phyloP scores from a whole-genome alignment of 179 eudicot species.

The Camellia oleifera region DNA sequence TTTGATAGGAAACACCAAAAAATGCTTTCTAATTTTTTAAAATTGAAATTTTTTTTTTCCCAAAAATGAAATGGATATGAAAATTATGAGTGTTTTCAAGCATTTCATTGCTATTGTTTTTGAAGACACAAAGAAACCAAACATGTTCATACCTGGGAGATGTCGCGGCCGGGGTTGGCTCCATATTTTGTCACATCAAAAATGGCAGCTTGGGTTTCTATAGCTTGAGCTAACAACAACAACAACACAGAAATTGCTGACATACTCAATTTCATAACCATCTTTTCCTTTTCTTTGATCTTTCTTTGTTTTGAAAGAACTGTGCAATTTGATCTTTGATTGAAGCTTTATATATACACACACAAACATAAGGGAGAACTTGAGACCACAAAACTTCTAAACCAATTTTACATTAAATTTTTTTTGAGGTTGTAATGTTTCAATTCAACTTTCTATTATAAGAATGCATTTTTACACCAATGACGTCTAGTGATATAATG shows the following conservation, averaged over 20 bases:
- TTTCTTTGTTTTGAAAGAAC: neutral
- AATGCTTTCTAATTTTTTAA: no score
- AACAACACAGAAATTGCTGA: neutral
- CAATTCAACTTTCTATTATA: neutral
- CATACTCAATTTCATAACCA: neutral
- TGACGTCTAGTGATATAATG: neutral
- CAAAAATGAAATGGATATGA: no score
- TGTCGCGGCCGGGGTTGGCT: neutral
- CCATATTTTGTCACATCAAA: constrained; percentile 14
- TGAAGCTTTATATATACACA: neutral
- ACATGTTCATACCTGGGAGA: constrained; percentile 2
- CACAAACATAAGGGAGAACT: neutral
- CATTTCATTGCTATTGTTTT: no score
- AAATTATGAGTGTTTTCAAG: no score
- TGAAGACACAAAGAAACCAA: neutral
- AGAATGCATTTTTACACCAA: neutral
- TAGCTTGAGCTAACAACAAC: neutral
- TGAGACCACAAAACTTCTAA: neutral
- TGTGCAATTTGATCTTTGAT: neutral
- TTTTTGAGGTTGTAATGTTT: neutral
- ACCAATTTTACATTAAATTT: neutral
- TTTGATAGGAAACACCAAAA: no score
- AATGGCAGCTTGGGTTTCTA: neutral
- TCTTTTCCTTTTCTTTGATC: neutral
- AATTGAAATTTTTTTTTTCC: no score